Evolutionary conservation across 805 yeast species (phyloP).

Genomic region (Ogataea pini): DNA sequence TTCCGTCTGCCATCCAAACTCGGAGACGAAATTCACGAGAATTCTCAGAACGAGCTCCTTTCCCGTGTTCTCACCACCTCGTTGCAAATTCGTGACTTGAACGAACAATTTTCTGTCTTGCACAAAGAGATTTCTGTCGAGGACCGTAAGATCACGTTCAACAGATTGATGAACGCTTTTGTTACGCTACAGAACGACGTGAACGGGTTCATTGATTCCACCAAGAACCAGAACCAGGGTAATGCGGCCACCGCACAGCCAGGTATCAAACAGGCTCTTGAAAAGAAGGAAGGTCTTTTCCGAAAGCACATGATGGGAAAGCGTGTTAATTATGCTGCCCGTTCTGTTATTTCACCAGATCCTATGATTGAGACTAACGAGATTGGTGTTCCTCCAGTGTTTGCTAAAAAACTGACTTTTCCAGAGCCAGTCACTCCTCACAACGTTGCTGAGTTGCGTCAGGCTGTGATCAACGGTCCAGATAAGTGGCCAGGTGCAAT

Average conservation of each 20-base stretch:
- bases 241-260: slow-evolving; percentile 73
- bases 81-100: slow-evolving; percentile 80
- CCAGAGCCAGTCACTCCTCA: slow-evolving; percentile 97
- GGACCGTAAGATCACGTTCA: slow-evolving; percentile 75
- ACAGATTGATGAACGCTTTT: slow-evolving; percentile 92
- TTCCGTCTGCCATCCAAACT: slow-evolving; percentile 95
- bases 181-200: slow-evolving; percentile 95
- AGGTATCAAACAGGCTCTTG: slow-evolving; percentile 96
- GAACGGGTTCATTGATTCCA: slow-evolving; percentile 87
- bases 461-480: slow-evolving; percentile 97
- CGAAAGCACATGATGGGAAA: slow-evolving; percentile 99
- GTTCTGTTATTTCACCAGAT: slow-evolving; percentile 98
- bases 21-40: slow-evolving; percentile 96
- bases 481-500: slow-evolving; percentile 99
- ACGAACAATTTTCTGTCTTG: slow-evolving; percentile 73
- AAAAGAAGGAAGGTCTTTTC: slow-evolving; percentile 97
- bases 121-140: slow-evolving; percentile 63
- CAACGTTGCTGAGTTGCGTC: slow-evolving; percentile 86
- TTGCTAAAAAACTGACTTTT: slow-evolving; percentile 91
- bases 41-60: slow-evolving; percentile 85
- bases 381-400: slow-evolving; percentile 98
- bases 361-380: slow-evolving; percentile 97
- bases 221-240: slow-evolving; percentile 76
- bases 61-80: slow-evolving; percentile 79
- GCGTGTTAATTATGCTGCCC: slow-evolving; percentile 98